Evolutionary conservation across 1,139 yeast genomes (phyloP).

Genomic region (Scheffersomyces stambukii): DNA sequence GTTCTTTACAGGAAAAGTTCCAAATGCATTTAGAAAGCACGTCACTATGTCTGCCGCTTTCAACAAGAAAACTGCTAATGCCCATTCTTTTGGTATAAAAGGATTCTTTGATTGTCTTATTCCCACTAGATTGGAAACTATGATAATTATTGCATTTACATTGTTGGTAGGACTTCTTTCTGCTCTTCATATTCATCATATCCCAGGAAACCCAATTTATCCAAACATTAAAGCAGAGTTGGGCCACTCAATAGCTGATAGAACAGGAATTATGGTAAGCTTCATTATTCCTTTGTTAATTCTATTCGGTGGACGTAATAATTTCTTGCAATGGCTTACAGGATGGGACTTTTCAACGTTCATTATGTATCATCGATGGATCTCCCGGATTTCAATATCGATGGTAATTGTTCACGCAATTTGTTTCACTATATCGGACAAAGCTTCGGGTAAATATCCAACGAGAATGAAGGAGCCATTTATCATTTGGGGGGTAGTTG

Average conservation of each 20-base stretch:
- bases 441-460: conserved; percentile 11
- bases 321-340: conserved; percentile 28
- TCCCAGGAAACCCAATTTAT: conserved; percentile 20
- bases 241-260: conserved; percentile 20
- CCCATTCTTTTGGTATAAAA: conserved; percentile 13
- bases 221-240: conserved; percentile 11
- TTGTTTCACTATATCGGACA: conserved; percentile 15
- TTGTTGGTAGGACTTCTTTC: conserved; percentile 39
- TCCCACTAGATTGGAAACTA: conserved; percentile 25
- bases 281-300: conserved; percentile 23
- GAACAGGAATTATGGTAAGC: conserved; percentile 27
- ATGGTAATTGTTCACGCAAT: conserved; percentile 22
- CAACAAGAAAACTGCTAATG: conserved; percentile 19
- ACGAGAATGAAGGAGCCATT: conserved; percentile 16
- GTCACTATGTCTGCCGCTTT: conserved; percentile 27
- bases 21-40: conserved; percentile 20
- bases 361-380: conserved; percentile 28
- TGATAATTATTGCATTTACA: conserved; percentile 34
- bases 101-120: conserved; percentile 16
- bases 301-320: conserved; percentile 30
- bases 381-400: conserved; percentile 20
- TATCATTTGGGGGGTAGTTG: conserved; percentile 46
- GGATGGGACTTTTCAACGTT: conserved; percentile 29
- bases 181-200: conserved; percentile 18
- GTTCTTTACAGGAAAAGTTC: conserved; percentile 11